Conservation (phyloP, 140 eudicot species). For the Erigeron philadelphicus region DNA sequence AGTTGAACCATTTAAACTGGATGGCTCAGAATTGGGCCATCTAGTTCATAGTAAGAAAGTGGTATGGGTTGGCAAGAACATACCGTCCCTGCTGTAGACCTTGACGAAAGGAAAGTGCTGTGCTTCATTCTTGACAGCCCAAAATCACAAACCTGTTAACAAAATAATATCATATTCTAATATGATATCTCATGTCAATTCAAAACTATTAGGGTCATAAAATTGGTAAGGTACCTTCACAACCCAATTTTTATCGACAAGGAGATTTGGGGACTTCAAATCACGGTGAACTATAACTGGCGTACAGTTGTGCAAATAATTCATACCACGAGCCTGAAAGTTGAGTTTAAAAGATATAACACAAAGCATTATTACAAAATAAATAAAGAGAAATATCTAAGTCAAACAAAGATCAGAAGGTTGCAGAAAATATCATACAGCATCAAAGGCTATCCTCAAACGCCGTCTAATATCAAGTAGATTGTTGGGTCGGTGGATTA, state of each 20-base stretch:
- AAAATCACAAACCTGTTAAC: slow-evolving; percentile 80
- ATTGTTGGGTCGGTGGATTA: slow-evolving; percentile 91
- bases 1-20: too few relatives aligned
- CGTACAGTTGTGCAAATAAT: slow-evolving; percentile 86
- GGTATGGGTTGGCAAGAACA: slow-evolving; percentile 15
- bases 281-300: slow-evolving; percentile 97
- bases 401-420: neutral
- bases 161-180: slow-evolving; percentile 19
- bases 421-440: slow-evolving; percentile 48
- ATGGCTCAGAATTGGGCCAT: too few relatives aligned
- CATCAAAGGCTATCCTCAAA: slow-evolving; percentile 88
- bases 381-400: slow-evolving; percentile 13
- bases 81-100: slow-evolving; percentile 96
- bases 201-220: neutral
- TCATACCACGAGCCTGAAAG: slow-evolving; percentile 92
- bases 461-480: slow-evolving; percentile 92
- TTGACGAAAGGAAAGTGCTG: slow-evolving; percentile 88
- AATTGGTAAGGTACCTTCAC: slow-evolving; percentile 63
- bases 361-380: neutral
- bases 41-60: neutral
- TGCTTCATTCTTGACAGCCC: slow-evolving; percentile 88
- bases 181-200: neutral
- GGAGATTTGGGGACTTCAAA: slow-evolving; percentile 92
- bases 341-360: slow-evolving; percentile 3
- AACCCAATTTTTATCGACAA: slow-evolving; percentile 96